These are phyloP conservation scores for Tetrapyrgos nigripes DNA, from an alignment of 1,284 basidiomycete species.

Conservation along the genomic window DNA sequence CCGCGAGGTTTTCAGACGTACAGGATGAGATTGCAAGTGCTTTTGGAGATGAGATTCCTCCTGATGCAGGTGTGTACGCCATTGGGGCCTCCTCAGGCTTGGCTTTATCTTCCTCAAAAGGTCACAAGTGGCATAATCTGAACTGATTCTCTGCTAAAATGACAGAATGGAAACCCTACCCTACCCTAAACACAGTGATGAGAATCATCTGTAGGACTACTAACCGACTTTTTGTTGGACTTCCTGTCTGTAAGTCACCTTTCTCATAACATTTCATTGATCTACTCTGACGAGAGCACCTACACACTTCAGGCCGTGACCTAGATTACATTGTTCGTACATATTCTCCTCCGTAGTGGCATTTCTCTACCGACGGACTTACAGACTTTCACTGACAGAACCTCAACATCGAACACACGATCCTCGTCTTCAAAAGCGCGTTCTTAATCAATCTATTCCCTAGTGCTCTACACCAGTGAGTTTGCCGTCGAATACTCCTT, in stretches of 20 bases:
- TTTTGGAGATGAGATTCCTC: slow-evolving; percentile 37
- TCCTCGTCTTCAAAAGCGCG: slow-evolving; percentile 1
- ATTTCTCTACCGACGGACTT: too few species aligned
- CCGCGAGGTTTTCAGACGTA: slow-evolving; percentile 40
- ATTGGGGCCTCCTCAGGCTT: too few species aligned
- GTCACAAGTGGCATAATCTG: background rate
- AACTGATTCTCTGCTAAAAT: background rate
- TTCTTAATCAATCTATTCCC: slow-evolving; percentile 5
- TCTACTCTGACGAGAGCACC: background rate
- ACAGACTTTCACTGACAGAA: too few species aligned
- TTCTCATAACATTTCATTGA: background rate
- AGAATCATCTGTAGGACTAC: slow-evolving; percentile 29
- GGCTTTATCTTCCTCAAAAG: too few species aligned
- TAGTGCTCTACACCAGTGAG: slow-evolving; percentile 7
- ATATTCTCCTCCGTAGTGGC: too few species aligned
- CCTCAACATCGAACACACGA: slow-evolving; percentile 11
- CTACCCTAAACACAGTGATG: slow-evolving; percentile 22
- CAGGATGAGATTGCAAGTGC: slow-evolving; percentile 43
- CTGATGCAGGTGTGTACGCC: slow-evolving; percentile 26
- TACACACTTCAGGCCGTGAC: slow-evolving; percentile 8
- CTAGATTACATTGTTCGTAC: slow-evolving; percentile 5
- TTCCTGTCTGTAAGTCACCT: slow-evolving; percentile 30
- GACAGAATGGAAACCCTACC: slow-evolving; percentile 29
- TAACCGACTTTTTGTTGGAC: slow-evolving; percentile 38
- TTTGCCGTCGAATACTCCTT: background rate